These are phyloP conservation scores for Calonectria leucothoes DNA, from an alignment of 2,329 filamentous ascomycete species.

Conservation along the genomic window DNA sequence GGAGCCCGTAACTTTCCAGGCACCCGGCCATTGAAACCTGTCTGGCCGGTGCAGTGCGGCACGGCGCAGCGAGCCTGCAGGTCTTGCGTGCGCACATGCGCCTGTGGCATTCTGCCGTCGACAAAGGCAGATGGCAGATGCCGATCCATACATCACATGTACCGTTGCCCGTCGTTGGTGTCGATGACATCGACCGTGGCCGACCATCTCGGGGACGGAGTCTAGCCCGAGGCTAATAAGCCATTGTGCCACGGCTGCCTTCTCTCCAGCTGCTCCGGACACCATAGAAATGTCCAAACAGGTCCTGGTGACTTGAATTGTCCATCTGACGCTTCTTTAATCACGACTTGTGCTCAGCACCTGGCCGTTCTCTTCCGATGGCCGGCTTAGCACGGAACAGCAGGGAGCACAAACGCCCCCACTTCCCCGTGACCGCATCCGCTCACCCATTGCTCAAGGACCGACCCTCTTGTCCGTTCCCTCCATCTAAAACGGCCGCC, in stretches of 20 bases:
- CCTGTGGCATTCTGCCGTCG: conserved; percentile 12
- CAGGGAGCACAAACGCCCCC: conserved; percentile 18
- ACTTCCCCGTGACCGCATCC: conserved; percentile 26
- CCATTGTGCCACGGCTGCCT: neutral
- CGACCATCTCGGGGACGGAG: neutral
- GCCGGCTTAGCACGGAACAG: conserved; percentile 35
- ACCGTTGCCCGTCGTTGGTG: neutral
- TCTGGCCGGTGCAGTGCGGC: neutral
- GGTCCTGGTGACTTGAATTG: conserved; percentile 5
- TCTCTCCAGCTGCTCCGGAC: neutral
- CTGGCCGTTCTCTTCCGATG: conserved; percentile 39
- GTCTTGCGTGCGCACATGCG: conserved; percentile 19
- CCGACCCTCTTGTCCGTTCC: conserved; percentile 7
- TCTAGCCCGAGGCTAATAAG: neutral
- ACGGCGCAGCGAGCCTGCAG: conserved; percentile 14
- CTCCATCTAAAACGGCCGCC: neutral
- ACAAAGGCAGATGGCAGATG: neutral
- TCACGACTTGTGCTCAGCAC: neutral
- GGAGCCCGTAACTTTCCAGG: conserved; percentile 2
- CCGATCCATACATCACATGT: conserved; percentile 9
- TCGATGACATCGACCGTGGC: neutral
- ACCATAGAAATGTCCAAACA: neutral
- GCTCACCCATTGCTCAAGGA: conserved; percentile 21
- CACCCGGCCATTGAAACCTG: conserved; percentile 1
- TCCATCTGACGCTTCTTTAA: conserved; percentile 2